Evolutionary conservation across 1,284 basidiomycete species (phyloP).

Genomic region (Microbotryum saponariae): DNA sequence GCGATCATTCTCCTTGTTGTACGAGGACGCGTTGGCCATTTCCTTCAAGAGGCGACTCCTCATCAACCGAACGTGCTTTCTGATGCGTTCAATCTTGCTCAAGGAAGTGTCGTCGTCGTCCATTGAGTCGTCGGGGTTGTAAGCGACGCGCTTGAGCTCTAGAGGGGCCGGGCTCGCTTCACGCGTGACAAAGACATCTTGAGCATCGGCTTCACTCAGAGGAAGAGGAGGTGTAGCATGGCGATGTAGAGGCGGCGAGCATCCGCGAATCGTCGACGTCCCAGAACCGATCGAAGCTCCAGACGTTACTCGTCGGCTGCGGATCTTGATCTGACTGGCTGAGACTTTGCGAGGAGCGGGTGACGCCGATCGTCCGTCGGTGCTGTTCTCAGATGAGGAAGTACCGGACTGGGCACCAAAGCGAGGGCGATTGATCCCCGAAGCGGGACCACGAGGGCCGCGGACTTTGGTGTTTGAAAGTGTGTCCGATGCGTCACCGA

Average conservation of each 20-base stretch:
- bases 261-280: constrained; percentile 2
- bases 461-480: too few species aligned
- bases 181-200: constrained; percentile 1
- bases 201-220: not conserved
- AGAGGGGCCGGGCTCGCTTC: too few species aligned
- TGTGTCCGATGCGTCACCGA: not conserved
- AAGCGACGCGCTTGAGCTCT: constrained; percentile 9
- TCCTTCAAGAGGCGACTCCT: not conserved
- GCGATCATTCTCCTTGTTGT: constrained; percentile 26
- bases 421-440: not conserved
- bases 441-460: constrained; percentile 9
- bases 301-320: constrained; percentile 11
- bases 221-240: constrained; percentile 7
- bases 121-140: not conserved
- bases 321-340: constrained; percentile 3
- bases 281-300: constrained; percentile 16
- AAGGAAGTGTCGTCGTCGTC: not conserved
- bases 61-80: constrained; percentile 16
- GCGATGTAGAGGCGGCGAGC: not conserved
- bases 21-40: constrained; percentile 13
- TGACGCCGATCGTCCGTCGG: constrained; percentile 3
- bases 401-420: not conserved
- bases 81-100: constrained; percentile 1
- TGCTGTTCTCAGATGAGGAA: not conserved
- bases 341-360: constrained; percentile 3